A percentile compares a stretch with the other conserved stretches of the same genome.
phyloP scores from a whole-genome alignment of 164 flowering plant genomes.

The Sextonia rubra region DNA sequence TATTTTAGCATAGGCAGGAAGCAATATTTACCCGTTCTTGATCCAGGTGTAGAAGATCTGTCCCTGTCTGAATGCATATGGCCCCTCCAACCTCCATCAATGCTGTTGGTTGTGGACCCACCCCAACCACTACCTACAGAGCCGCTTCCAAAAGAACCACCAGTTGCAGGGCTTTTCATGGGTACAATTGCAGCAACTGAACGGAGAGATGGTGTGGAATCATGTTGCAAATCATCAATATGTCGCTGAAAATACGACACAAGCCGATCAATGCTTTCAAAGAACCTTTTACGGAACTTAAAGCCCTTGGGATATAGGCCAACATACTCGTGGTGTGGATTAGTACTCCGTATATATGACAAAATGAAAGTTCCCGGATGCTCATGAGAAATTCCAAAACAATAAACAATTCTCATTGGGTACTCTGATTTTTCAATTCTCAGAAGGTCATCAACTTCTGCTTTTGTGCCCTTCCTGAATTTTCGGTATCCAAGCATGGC shows the following conservation, averaged over 20 bases:
- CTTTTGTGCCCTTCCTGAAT: conserved; percentile 70
- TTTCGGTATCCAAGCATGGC: conserved; percentile 84
- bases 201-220: conserved; percentile 57
- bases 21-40: conserved; percentile 57
- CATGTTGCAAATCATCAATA: conserved; percentile 71
- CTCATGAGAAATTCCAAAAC: conserved; percentile 90
- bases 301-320: conserved; percentile 94
- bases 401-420: conserved; percentile 82
- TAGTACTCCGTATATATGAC: conserved; percentile 75
- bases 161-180: conserved; percentile 78
- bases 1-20: too few species aligned
- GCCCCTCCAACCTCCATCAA: conserved; percentile 61
- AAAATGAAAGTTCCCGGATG: conserved; percentile 93
- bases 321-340: conserved; percentile 89
- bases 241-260: conserved; percentile 88
- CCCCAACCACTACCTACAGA: conserved; percentile 54
- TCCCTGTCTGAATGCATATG: conserved; percentile 52
- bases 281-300: conserved; percentile 68
- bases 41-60: conserved; percentile 52
- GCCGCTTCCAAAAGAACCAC: conserved; percentile 49
- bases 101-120: conserved; percentile 32
- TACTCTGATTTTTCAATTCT: conserved; percentile 67
- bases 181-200: conserved; percentile 97
- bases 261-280: conserved; percentile 84
- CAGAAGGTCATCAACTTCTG: conserved; percentile 84